Evolutionary conservation across 2,329 filamentous ascomycete genomes (phyloP).

Genomic region (Xenosphaeropsis pyriputrescens): DNA sequence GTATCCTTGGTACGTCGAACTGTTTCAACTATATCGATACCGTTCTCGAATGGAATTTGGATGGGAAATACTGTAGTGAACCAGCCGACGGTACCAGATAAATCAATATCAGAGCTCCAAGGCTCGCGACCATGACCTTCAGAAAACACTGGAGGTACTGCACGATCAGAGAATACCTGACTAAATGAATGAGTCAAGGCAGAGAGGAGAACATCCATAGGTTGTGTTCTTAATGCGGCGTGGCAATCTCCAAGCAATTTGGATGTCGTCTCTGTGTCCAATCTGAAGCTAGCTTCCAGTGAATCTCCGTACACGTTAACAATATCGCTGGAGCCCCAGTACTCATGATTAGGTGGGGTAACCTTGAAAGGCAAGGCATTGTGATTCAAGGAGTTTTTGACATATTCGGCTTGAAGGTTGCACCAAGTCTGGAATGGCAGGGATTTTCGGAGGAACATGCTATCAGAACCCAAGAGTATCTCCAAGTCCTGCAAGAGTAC

Average conservation of each 20-base stretch:
- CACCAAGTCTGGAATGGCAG: slow-evolving; percentile 20
- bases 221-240: slow-evolving; percentile 18
- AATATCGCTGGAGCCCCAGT: slow-evolving; percentile 12
- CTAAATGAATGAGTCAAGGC: slow-evolving; percentile 20
- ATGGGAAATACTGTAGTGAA: slow-evolving; percentile 23
- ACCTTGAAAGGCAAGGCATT: slow-evolving; percentile 11
- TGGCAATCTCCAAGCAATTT: slow-evolving; percentile 15
- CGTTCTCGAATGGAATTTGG: slow-evolving; percentile 1
- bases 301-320: slow-evolving; percentile 13
- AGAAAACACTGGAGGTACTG: slow-evolving; percentile 20
- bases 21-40: slow-evolving; percentile 10
- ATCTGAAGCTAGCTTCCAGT: slow-evolving; percentile 22
- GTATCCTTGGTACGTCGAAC: slow-evolving; percentile 18
- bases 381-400: slow-evolving; percentile 12
- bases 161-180: slow-evolving; percentile 19
- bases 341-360: slow-evolving; percentile 3
- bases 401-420: slow-evolving; percentile 16
- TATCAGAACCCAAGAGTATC: slow-evolving; percentile 10
- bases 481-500: slow-evolving; percentile 20
- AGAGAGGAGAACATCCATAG: slow-evolving; percentile 24
- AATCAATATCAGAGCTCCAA: slow-evolving; percentile 17
- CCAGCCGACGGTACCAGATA: slow-evolving; percentile 27
- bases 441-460: not conserved
- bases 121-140: slow-evolving; percentile 27
- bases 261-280: slow-evolving; percentile 22